Evolutionary conservation across 2,329 filamentous ascomycete genomes (phyloP).

Genomic region (Ceratocystis lukuohia): DNA sequence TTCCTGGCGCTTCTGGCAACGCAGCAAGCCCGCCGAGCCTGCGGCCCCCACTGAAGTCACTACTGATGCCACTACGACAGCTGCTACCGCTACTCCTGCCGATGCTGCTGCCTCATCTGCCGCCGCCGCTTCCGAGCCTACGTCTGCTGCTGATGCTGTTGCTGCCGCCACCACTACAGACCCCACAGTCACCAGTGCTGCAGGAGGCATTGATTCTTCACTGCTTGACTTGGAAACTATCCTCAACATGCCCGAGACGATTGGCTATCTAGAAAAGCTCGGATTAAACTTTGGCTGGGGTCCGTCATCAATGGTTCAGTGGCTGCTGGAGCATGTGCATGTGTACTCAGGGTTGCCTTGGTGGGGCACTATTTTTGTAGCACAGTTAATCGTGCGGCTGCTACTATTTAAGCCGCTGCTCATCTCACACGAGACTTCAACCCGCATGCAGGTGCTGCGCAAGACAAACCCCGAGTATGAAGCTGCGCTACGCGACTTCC

Average conservation of each 20-base stretch:
- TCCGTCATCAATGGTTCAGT: constrained; percentile 60
- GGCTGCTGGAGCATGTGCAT: constrained; percentile 68
- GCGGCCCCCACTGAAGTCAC: constrained; percentile 19
- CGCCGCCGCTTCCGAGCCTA: constrained; percentile 18
- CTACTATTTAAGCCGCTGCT: constrained; percentile 54
- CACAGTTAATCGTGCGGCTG: constrained; percentile 51
- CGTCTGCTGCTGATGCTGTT: constrained; percentile 15
- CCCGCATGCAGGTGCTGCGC: constrained; percentile 46
- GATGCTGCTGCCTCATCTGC: constrained; percentile 18
- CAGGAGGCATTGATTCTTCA: constrained; percentile 17
- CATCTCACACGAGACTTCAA: constrained; percentile 45
- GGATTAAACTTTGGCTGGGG: constrained; percentile 84
- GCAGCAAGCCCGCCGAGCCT: constrained; percentile 10
- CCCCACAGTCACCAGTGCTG: constrained; percentile 21
- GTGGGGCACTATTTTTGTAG: constrained; percentile 60
- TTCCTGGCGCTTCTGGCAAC: constrained; percentile 19
- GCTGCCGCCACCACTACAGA: constrained; percentile 20
- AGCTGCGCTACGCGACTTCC: constrained; percentile 27
- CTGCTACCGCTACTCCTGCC: constrained; percentile 17
- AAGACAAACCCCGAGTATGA: constrained; percentile 39
- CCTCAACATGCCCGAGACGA: constrained; percentile 52
- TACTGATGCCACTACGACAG: constrained; percentile 20
- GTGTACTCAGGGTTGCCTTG: constrained; percentile 63
- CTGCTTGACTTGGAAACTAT: constrained; percentile 26
- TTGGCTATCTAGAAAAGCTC: constrained; percentile 70